phyloP scores from a whole-genome alignment of 257 asterid species.

The Thymus quinquecostatus region DNA sequence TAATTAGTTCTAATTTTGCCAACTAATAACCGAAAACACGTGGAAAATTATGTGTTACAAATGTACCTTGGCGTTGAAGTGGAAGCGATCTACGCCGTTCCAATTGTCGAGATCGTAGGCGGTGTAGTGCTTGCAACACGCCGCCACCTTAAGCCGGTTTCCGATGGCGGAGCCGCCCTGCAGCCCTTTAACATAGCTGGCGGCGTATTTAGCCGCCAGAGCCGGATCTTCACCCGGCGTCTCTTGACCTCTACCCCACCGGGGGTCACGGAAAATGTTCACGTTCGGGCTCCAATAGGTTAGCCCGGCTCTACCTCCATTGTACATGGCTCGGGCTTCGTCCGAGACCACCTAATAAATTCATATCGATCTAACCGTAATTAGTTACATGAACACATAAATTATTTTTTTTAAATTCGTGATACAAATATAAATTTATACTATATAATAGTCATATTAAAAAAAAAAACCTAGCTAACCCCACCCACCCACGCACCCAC shows the following conservation, averaged over 20 bases:
- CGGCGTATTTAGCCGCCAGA: constrained; percentile 61
- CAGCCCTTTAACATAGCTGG: constrained; percentile 72
- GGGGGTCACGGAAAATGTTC: constrained; percentile 82
- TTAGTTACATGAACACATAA: neutral
- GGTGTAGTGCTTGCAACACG: constrained; percentile 89
- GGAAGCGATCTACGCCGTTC: constrained; percentile 75
- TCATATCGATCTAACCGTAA: neutral
- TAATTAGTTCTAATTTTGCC: too few relatives aligned
- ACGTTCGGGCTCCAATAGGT: constrained; percentile 96
- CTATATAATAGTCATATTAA: too few relatives aligned
- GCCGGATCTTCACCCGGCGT: constrained; percentile 91
- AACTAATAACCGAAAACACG: too few relatives aligned
- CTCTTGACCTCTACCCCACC: constrained; percentile 95
- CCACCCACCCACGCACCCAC: constrained; percentile 7
- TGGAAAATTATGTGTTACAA: neutral
- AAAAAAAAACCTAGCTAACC: neutral
- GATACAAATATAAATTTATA: too few relatives aligned
- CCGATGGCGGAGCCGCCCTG: constrained; percentile 53
- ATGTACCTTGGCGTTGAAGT: constrained; percentile 80
- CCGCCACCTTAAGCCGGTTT: constrained; percentile 68
- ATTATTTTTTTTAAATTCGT: too few relatives aligned
- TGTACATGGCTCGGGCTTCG: constrained; percentile 93
- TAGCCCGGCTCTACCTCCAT: constrained; percentile 79
- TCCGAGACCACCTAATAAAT: constrained; percentile 76
- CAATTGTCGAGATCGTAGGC: constrained; percentile 87